Evolutionary conservation across 1,284 basidiomycete genomes (phyloP), one percentile per base, ranked within the genome.

Genomic region (Filobasidium uniguttulatum): DNA sequence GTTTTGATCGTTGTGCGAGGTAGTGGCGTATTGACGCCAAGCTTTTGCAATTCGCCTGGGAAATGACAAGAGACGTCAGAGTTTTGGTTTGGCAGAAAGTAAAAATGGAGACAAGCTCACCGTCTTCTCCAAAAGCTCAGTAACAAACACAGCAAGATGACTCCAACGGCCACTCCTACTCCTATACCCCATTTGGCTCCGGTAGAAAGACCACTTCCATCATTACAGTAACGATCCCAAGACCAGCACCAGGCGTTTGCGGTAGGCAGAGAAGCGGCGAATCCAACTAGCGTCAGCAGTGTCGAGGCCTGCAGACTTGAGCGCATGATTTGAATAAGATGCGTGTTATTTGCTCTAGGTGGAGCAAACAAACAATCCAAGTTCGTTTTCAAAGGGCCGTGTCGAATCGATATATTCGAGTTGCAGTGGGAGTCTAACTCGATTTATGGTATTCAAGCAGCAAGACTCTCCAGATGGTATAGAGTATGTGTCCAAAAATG

Each of bases 121-220:
- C 57, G 56, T 44, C 66, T 51, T n/a, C 62, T 57, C 58, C 58
- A 59, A 19, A 47, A 55, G 12, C 62, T 62, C 50, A 60, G 55
- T 1, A 59, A 31, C 12, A 44, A n/a, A 29, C 62, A 60, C 29
- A 67, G 29, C 12, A 64, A 23, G 3, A 65, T 12, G 1, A 69
- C 59, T 25, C 49, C 62, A 14, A 54, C 62, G 5, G 62, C 67
- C 17, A 67, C 50, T 31, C 63, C 64, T 7, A 66, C 52, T 50
- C 65, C 67, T 37, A 69, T 66, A 50, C 64, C 67, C 35, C 65
- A 59, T 28, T 65, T 53, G 3, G 64, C 64, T 28, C 63, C 65
- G 43, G 58, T 60, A 5, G 51, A 43, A 6, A 68, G 45, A 3
- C 63, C 63, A 25, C 49, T 44, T 23, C 54, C 48, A 41, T 60